These are phyloP conservation scores for Xylariaceae sp. DNA, from an alignment of 2,329 filamentous ascomycete genomes.

Conservation along the genomic window DNA sequence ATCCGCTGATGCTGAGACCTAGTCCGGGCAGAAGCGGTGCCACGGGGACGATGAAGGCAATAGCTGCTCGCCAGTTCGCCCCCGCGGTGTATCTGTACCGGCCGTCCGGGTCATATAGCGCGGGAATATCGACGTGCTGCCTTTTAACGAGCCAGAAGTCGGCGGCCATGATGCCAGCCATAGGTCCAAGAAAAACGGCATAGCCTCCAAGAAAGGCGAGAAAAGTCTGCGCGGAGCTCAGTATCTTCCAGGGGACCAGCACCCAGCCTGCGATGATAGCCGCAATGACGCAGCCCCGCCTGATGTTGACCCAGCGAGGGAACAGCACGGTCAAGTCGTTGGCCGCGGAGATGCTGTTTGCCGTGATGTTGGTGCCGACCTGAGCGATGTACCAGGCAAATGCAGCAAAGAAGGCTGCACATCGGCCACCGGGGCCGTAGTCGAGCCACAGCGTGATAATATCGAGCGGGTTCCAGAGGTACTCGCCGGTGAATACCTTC, in stretches of 20 bases:
- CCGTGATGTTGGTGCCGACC: conserved; percentile 62
- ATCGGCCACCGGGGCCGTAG: conserved; percentile 49
- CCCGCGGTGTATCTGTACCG: conserved; percentile 54
- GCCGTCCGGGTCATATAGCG: conserved; percentile 45
- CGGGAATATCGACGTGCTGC: conserved; percentile 54
- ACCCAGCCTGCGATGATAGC: conserved; percentile 61
- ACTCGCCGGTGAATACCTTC: conserved; percentile 56
- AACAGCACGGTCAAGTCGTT: conserved; percentile 63
- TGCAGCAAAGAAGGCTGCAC: conserved; percentile 53
- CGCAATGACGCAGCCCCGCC: conserved; percentile 60
- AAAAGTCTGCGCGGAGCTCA: conserved; percentile 62
- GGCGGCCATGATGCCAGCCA: conserved; percentile 63
- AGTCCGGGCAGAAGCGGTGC: conserved; percentile 63
- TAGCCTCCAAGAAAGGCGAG: conserved; percentile 68
- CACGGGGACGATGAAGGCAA: conserved; percentile 63
- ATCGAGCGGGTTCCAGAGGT: conserved; percentile 57
- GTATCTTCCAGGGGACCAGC: conserved; percentile 70
- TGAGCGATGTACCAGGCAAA: conserved; percentile 60
- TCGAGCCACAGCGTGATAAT: conserved; percentile 53
- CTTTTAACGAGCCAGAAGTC: conserved; percentile 66
- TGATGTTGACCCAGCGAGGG: conserved; percentile 61
- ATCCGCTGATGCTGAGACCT: conserved; percentile 48
- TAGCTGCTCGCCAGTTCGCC: conserved; percentile 64
- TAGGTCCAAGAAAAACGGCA: conserved; percentile 66
- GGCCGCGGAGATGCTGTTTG: conserved; percentile 59